Evolutionary conservation across 495 filamentous ascomycete species (phyloP), one percentile per base, ranked within the genome.

Genomic region (Neurospora pannonica): DNA sequence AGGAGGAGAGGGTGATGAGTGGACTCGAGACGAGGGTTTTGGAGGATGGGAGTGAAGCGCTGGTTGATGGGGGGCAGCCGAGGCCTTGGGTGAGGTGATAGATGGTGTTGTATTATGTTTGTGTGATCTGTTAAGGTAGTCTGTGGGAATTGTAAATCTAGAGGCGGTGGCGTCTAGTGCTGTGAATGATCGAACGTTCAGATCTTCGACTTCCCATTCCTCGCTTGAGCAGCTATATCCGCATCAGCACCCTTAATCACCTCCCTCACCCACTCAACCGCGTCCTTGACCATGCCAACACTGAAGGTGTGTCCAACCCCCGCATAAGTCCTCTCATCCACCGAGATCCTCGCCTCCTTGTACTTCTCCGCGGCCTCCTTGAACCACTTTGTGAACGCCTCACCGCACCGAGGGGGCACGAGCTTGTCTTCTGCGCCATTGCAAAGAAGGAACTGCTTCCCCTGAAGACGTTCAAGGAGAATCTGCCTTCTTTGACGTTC

Each of bases 391-490:
- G 97, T 74, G 79, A 98, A 97, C 0, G 87, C 86, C 77, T 91
- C 88, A 3, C 87, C 85, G 19, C 89, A 89, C 31, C 84, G 83
- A 81, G 94, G 93, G 8, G 96, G 95, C 24, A 99, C 95, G 70
- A 98, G 81, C 78, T 93, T 94, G 80, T 99, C 96, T 21, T 84
- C 84, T 0, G 85, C 91, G 0, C 95, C 96, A 15, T 90, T 90
- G 74, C 97, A 83, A 74, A 92, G 89, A 71, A 98, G 82, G 73
- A 98, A 90, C 72, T 85, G 89, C 82, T 98, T 99, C 0, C 90
- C 90, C 1, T 82, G 84, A 60, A 98, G 76, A 13, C 85, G 84
- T 0, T 85, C 82, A 31, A 85, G 77, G 2, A 92, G 75, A 31
- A 88, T 78, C 24, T 86, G 76, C 15, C 28, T 3, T 67, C 85